Percentiles rank a stretch among this genome's conserved stretches.
phyloP scores from a whole-genome alignment of 192 early-diverging fungal genomes.

The Pilobolus umbonatus region DNA sequence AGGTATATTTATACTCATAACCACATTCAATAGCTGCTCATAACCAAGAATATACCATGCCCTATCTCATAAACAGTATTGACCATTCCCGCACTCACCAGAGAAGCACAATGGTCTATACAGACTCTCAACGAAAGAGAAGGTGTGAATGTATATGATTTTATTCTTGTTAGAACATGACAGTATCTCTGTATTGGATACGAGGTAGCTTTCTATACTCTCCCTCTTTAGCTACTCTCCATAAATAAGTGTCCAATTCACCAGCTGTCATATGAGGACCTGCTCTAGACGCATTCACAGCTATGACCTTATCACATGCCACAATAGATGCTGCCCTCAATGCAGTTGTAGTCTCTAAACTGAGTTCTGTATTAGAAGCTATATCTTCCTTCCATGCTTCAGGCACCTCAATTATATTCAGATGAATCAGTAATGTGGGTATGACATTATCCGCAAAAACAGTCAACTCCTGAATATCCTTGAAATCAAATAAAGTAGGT shows the following conservation, averaged over 20 bases:
- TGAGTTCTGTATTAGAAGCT: slow-evolving; percentile 36
- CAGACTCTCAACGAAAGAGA: too few relatives aligned
- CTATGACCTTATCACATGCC: slow-evolving; percentile 52
- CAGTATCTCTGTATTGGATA: slow-evolving; percentile 58
- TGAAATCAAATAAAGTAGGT: slow-evolving; percentile 55
- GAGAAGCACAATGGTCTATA: too few relatives aligned
- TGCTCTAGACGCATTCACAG: slow-evolving; percentile 23
- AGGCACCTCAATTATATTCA: slow-evolving; percentile 47
- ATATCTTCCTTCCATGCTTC: slow-evolving; percentile 45
- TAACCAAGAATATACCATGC: too few relatives aligned
- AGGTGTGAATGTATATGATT: not conserved
- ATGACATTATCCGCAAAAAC: slow-evolving; percentile 76
- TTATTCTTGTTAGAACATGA: slow-evolving; percentile 55
- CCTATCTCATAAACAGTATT: too few relatives aligned
- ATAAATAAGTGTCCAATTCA: slow-evolving; percentile 64
- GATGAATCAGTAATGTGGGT: slow-evolving; percentile 58
- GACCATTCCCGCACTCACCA: too few relatives aligned
- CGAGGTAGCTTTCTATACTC: slow-evolving; percentile 53
- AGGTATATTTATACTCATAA: too few relatives aligned
- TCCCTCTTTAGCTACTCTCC: slow-evolving; percentile 69
- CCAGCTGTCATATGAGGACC: slow-evolving; percentile 36
- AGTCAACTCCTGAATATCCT: slow-evolving; percentile 59
- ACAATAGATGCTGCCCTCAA: slow-evolving; percentile 68
- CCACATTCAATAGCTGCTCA: too few relatives aligned
- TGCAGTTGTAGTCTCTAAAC: slow-evolving; percentile 48